Evolutionary conservation across 2,329 filamentous ascomycete genomes (phyloP), one percentile per base, ranked within the genome.

Genomic region (Botryotinia globosa): DNA sequence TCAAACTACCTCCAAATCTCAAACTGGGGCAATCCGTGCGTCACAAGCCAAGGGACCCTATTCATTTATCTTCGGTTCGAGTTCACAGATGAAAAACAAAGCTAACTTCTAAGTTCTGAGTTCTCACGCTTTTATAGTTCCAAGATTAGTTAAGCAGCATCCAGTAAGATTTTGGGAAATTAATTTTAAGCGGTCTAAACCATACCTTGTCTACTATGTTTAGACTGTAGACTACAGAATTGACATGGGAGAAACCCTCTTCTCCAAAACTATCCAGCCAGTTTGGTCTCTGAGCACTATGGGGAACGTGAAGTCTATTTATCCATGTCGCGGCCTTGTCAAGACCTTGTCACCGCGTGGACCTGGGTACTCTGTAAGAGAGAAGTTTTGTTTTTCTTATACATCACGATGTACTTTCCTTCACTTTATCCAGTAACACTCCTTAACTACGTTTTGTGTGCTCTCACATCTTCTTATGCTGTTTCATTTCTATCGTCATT

Each of bases 331-430:
- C 25, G 44, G 29, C 61, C 61, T 58, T 54, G 68, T 66, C 34
- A 37, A 44, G 44, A 25, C 69, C 62, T 72, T 72, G 62, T 59
- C 62, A 59, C 25, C 37, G 62, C 45, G 62, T 72, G 48, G 22
- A 67, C 61, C 45, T 39, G 61, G 16, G 51, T 29, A 56, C n/a
- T 56, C n/a, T 56, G 2, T n/a, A 39, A 64, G 22, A 70, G 37
- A 48, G 69, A 72, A 37, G 51, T 72, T 32, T 63, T 59, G 42
- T 45, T 58, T 72, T 67, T 72, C 69, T 58, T 67, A 71, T 44
- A 39, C 29, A 25, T 22, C 9, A 67, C 51, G 51, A 56, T 44
- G 8, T 71, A n/a, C 59, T 58, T 44, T 54, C 59, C 37, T 42
- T 71, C 61, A 29, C 69, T 69, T 42, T 64, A 37, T 59, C 48